A percentile compares a stretch with the other conserved stretches of the same genome.
Conservation (phyloP, 306 rosid genomes). For the Acacia melanoxylon region DNA sequence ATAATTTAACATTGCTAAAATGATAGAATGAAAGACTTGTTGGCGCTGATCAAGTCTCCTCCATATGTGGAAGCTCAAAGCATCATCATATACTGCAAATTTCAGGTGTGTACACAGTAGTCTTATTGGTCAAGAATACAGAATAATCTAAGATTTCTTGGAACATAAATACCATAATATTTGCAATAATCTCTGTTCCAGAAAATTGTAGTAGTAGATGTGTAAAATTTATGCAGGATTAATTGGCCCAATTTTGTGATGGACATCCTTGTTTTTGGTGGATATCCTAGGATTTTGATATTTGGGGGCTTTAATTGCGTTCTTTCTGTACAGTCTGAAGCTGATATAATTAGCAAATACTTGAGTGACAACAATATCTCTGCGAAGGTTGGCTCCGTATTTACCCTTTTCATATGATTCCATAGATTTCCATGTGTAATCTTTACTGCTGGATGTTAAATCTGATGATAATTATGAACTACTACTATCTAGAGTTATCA, state of each 20-base stretch:
- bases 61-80: constrained; percentile 71
- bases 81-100: constrained; percentile 93
- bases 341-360: constrained; percentile 72
- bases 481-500: constrained; percentile 68
- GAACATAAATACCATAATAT: not conserved
- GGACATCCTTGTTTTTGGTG: constrained; percentile 18
- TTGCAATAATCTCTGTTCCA: constrained; percentile 21
- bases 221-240: constrained; percentile 14
- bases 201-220: constrained; percentile 18
- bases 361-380: constrained; percentile 67
- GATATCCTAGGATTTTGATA: constrained; percentile 11
- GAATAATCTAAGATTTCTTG: constrained; percentile 21
- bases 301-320: constrained; percentile 24
- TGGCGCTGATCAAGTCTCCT: constrained; percentile 70
- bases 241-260: constrained; percentile 23
- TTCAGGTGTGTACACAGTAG: constrained; percentile 66
- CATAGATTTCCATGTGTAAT: constrained; percentile 17
- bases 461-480: constrained; percentile 40
- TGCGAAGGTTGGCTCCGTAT: constrained; percentile 72
- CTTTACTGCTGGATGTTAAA: constrained; percentile 22
- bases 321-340: constrained; percentile 65
- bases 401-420: constrained; percentile 24
- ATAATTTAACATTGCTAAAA: constrained; percentile 27
- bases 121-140: constrained; percentile 23
- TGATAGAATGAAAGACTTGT: constrained; percentile 77